phyloP scores from a whole-genome alignment of 2,329 filamentous ascomycete species.

The Monilinia fructicola region DNA sequence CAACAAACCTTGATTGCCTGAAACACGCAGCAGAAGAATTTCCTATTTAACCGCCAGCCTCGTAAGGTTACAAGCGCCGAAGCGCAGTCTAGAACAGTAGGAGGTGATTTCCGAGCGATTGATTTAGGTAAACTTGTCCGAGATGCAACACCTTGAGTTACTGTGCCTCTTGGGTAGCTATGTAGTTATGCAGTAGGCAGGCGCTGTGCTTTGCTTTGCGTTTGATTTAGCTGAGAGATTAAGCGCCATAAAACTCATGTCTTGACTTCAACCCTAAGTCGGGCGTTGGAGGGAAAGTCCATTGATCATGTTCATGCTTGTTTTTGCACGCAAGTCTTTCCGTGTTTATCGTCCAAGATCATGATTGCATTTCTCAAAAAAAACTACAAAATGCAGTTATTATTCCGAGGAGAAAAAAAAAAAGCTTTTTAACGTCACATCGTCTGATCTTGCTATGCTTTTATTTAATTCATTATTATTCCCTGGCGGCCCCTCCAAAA shows the following conservation, averaged over 20 bases:
- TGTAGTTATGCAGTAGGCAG: background rate
- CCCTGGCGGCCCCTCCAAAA: constrained; percentile 1
- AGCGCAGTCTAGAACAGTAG: constrained; percentile 2
- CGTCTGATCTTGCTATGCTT: background rate
- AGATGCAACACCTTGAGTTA: background rate
- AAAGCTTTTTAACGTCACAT: background rate
- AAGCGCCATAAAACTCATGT: constrained; percentile 21
- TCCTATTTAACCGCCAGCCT: background rate
- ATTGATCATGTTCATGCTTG: background rate
- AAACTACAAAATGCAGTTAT: background rate
- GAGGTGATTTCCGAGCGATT: background rate
- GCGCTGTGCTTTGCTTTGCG: constrained; percentile 4
- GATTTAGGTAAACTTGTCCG: background rate
- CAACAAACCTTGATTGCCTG: background rate
- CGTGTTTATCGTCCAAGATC: background rate
- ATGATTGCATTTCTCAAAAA: background rate
- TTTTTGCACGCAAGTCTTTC: background rate
- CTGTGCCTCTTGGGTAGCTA: constrained; percentile 9
- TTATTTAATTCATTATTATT: background rate
- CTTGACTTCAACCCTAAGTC: constrained; percentile 1
- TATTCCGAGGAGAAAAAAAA: background rate
- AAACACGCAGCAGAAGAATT: background rate
- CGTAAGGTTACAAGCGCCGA: constrained; percentile 13
- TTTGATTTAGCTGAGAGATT: background rate
- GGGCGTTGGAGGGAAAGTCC: background rate